Base-by-base conservation (phyloP, 2,329 filamentous ascomycete genomes). In the Cladosporium halotolerans region DNA sequence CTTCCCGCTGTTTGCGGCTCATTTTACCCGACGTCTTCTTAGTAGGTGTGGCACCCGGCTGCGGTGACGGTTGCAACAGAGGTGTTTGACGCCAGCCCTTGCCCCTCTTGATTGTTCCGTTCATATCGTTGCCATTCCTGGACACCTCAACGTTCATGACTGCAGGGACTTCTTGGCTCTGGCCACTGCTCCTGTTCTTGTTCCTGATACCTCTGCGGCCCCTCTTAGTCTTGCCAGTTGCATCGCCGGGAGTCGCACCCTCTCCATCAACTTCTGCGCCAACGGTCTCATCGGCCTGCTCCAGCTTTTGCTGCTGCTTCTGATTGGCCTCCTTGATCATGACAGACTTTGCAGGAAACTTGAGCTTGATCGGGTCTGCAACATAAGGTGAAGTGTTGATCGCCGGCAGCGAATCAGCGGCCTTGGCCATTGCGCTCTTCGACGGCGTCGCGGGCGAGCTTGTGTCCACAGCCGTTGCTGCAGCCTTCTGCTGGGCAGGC, bases 31-130 rank as follows among this genome's bases (percentile, higher is more conserved):
- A 63, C 36, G 33, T 7, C 3, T 19, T 28, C 53, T 62, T 63
- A 16, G 53, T 56, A 11, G 61, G 56, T 40, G 60, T 57, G 68
- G 73, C 55, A 73, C 76, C 61, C 74, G 71, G 57, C 65, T 68
- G 64, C 53, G 72, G 67, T 70, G 79, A 68, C 68, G 85, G 74
- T 79, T 89, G 80, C 14, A 86, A 75, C 53, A 86, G 76, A 0
- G 83, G 83, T 39, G 83, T 86, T 62, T 83, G 79, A 56, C 83
- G 79, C 83, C 83, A 86, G 23, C 83, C 83, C 62, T 83, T 84
- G 53, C 78, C 80, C 63, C 77, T 78, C 23, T 68, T 70, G 10
- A 63, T 61, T 43, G 56, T 60, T 52, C 65, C 63, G 56, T 64
- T 70, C 71, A 65, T 68, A 49, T 69, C 66, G 45, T 69, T 69